Conservation (phyloP, 2,329 filamentous ascomycete species). For the Calonectria ilicicola region DNA sequence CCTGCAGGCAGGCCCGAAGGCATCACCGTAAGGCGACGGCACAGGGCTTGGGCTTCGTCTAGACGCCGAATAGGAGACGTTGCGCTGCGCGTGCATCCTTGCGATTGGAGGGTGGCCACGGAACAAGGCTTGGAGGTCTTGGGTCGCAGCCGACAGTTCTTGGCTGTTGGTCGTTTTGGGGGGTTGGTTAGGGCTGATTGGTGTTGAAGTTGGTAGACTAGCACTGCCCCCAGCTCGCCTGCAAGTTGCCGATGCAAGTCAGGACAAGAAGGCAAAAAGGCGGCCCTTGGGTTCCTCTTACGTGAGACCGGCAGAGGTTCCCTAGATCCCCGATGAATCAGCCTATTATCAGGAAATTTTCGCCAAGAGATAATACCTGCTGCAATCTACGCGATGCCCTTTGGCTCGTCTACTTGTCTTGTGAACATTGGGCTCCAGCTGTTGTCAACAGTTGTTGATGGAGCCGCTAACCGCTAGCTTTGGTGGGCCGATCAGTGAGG, state of each 20-base stretch:
- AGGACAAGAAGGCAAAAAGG: background rate
- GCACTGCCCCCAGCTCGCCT: background rate
- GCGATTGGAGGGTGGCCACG: background rate
- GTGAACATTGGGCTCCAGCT: background rate
- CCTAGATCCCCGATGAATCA: slow-evolving; percentile 9
- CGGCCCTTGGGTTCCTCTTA: background rate
- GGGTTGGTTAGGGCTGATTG: background rate
- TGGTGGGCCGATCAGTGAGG: slow-evolving; percentile 1
- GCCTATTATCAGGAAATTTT: background rate
- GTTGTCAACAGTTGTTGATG: background rate
- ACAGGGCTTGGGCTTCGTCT: background rate
- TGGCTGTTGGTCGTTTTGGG: background rate
- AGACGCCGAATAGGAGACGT: background rate
- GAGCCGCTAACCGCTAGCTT: background rate
- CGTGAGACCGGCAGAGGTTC: background rate
- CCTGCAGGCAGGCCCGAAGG: background rate
- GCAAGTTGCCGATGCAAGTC: background rate
- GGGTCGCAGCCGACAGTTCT: background rate
- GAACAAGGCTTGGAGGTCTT: background rate
- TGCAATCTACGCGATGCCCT: background rate
- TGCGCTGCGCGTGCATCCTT: background rate
- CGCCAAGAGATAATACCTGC: background rate
- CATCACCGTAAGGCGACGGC: background rate
- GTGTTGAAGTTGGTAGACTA: background rate
- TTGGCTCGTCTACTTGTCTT: background rate